Conservation (phyloP, 176 grass and related monocot species). For the Puccinellia tenuiflora region DNA sequence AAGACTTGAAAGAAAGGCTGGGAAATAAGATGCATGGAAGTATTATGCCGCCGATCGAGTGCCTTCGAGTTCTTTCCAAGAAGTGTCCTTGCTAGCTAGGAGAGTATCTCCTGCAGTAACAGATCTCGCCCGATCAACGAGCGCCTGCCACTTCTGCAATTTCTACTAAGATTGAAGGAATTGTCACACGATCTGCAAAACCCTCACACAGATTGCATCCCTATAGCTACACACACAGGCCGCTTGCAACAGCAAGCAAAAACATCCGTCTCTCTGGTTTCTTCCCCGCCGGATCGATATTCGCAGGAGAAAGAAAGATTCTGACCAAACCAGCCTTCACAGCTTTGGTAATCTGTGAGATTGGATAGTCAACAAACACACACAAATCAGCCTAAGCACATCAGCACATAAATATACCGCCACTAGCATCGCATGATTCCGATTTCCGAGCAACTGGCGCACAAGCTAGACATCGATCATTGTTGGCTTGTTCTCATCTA, state of each 20-base stretch:
- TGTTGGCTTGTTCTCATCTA: constrained; percentile 23
- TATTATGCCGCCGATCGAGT: neutral
- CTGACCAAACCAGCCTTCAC: neutral
- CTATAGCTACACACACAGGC: neutral
- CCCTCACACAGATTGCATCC: neutral
- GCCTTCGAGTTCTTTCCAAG: neutral
- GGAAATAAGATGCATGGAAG: constrained; percentile 1
- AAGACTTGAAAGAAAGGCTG: neutral
- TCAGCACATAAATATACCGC: constrained; percentile 16
- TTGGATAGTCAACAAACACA: neutral
- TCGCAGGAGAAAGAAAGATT: neutral
- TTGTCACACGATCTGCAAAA: neutral
- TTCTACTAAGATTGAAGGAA: neutral
- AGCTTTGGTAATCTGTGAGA: neutral
- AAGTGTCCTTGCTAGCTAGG: neutral
- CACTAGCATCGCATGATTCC: constrained; percentile 19
- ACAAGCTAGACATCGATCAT: no score
- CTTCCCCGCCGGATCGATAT: neutral
- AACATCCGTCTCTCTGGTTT: neutral
- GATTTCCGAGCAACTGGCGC: neutral
- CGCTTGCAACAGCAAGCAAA: neutral
- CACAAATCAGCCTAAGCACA: constrained; percentile 17
- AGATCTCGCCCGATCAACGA: neutral
- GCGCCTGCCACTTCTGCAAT: constrained; percentile 8
- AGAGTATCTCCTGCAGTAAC: constrained; percentile 24